Evolutionary conservation across 305 asterid genomes (phyloP), one percentile per base, ranked within the genome.

Genomic region (Solanum hybrid): DNA sequence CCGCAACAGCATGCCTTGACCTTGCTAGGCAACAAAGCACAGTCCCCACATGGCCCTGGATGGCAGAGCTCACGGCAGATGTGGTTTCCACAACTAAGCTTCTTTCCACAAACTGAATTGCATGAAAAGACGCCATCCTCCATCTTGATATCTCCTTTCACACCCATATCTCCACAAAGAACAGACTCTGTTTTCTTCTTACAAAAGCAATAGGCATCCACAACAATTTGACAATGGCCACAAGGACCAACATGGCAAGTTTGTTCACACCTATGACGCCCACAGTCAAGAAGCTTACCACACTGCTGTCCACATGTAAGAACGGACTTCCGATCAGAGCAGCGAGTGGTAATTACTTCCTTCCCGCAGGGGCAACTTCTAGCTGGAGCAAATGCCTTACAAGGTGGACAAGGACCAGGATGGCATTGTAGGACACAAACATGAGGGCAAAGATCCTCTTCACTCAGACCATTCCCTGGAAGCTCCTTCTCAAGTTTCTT

Each of bases 331-430:
- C 98, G 93, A 87, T 97, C 98, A 32, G 98, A 95, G 93, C 99
- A 97, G 90, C 99, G 94, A 31, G 98, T 96, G 85, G 98, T 93
- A 46, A 97, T 94, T 35, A 92, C 94, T 91, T 96, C 93, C 95
- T 95, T 97, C 80, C 98, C 98, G 92, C 99, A 97, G 40, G 99
- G 99, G 84, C 99, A 97, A 88, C 84, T 92, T 11, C 94, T 91
- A 0, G 98, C 94, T 12, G 98, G 98, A 91, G 99, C 99, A 94
- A 97, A 97, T 88, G 99, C 99, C 96, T 93, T 97, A 87, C 99
- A 97, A 84, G 99, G 99, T 3, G 99, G 99, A 81, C 99, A 97
- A 88, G 99, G 99, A 14, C 99, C 99, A 7, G 99, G 99, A 91
- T 97, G 99, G 92, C 99, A 97, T 86, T 97, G 99, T 91, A 97